Percentiles rank a stretch among this genome's conserved stretches.
Evolutionary conservation across 2,329 filamentous ascomycete genomes (phyloP).

Genomic region (Colletotrichum australisinense): DNA sequence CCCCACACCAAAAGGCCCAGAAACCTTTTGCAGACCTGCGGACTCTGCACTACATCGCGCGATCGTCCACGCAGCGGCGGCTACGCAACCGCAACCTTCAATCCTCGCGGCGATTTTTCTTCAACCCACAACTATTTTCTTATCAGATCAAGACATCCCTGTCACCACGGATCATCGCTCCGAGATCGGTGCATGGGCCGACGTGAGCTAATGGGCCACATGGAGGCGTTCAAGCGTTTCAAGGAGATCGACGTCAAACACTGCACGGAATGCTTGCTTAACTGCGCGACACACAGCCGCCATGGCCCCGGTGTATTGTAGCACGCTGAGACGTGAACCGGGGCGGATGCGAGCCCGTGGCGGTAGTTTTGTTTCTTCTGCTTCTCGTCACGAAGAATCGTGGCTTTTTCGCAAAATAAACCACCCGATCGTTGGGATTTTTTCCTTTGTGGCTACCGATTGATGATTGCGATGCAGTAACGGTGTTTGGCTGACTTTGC

Average conservation of each 20-base stretch:
- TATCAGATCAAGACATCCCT: slow-evolving; percentile 35
- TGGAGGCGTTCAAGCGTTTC: slow-evolving; percentile 28
- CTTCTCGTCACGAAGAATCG: not conserved
- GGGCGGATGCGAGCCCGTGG: slow-evolving; percentile 16
- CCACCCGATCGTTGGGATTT: not conserved
- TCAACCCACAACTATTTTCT: slow-evolving; percentile 12
- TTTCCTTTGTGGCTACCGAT: not conserved
- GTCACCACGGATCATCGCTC: slow-evolving; percentile 23
- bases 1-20: slow-evolving; percentile 11
- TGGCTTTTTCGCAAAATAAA: not conserved
- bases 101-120: slow-evolving; percentile 19
- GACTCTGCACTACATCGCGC: not conserved
- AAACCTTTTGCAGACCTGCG: not conserved
- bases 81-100: slow-evolving; percentile 8
- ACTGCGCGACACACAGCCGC: slow-evolving; percentile 15
- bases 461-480: not conserved
- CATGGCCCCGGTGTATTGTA: slow-evolving; percentile 6
- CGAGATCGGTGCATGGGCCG: slow-evolving; percentile 29
- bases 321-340: slow-evolving; percentile 28
- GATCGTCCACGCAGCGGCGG: slow-evolving; percentile 7
- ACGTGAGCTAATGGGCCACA: slow-evolving; percentile 21
- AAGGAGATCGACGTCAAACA: slow-evolving; percentile 35
- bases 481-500: not conserved
- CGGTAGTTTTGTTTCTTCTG: not conserved
- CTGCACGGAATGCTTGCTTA: slow-evolving; percentile 22